Evolutionary conservation across 805 yeast genomes (phyloP).

Genomic region (Myxozyma kluyveri): DNA sequence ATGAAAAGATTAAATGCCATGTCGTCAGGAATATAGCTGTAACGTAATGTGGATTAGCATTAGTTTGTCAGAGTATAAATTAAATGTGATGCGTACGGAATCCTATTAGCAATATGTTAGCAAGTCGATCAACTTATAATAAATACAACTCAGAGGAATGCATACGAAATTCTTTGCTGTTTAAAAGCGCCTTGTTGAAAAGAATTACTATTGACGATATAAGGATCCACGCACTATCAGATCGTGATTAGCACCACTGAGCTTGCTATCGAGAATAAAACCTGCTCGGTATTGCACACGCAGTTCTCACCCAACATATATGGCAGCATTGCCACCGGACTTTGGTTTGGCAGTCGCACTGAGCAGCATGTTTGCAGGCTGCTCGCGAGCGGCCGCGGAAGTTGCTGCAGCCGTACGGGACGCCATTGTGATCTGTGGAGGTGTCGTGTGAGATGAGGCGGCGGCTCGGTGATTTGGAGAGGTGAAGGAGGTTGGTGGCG

Average conservation of each 20-base stretch:
- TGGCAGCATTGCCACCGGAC: background rate
- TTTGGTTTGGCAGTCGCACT: background rate
- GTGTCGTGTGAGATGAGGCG: no score
- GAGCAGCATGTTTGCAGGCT: background rate
- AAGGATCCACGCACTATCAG: constrained; percentile 26
- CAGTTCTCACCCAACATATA: background rate
- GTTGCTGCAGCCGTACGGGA: background rate
- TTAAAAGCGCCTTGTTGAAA: constrained; percentile 28
- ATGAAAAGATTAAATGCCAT: constrained; percentile 32
- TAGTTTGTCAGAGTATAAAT: no score
- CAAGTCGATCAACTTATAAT: background rate
- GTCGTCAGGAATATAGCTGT: constrained; percentile 32
- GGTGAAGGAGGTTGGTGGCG: no score
- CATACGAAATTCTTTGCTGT: constrained; percentile 23
- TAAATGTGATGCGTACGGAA: constrained; percentile 21
- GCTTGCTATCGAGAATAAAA: no score
- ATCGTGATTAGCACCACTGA: no score
- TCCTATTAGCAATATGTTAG: constrained; percentile 2
- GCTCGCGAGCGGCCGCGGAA: background rate
- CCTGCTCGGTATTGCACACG: background rate
- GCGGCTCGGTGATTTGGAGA: no score
- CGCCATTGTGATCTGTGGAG: no score
- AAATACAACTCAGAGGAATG: background rate
- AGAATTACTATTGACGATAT: constrained; percentile 30
- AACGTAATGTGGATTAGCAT: background rate